These are phyloP conservation scores for Pseudopithomyces chartarum DNA, from an alignment of 2,329 filamentous ascomycete genomes.

Conservation along the genomic window DNA sequence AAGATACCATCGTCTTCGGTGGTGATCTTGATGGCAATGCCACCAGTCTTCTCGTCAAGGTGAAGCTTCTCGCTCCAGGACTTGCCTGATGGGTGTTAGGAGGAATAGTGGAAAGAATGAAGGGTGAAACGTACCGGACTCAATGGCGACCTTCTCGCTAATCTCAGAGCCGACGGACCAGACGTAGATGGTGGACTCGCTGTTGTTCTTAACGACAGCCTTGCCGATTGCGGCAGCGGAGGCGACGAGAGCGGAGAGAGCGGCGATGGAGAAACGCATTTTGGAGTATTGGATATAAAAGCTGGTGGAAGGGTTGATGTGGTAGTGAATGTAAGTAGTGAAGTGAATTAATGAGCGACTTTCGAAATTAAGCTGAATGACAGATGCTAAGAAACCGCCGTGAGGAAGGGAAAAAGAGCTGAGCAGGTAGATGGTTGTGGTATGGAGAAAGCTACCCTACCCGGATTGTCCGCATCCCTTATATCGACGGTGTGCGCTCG, in stretches of 20 bases:
- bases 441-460: not conserved
- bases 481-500: not conserved
- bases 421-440: not conserved
- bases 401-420: not conserved
- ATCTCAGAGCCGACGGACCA: constrained; percentile 32
- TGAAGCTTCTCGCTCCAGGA: constrained; percentile 27
- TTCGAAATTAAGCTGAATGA: not conserved
- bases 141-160: constrained; percentile 20
- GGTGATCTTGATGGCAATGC: constrained; percentile 38
- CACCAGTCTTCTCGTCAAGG: constrained; percentile 27
- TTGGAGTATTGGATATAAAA: not conserved
- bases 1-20: constrained; percentile 27
- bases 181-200: constrained; percentile 24
- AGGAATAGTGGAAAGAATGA: not conserved
- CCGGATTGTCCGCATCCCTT: not conserved
- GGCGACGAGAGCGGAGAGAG: constrained; percentile 19
- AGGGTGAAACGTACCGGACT: constrained; percentile 18
- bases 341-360: not conserved
- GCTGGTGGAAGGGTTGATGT: not conserved
- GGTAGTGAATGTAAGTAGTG: not conserved
- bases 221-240: constrained; percentile 30
- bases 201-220: constrained; percentile 33
- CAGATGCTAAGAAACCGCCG: not conserved
- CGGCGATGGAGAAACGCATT: constrained; percentile 24
- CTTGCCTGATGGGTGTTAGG: constrained; percentile 12